A percentile compares a stretch with the other conserved stretches of the same genome.
Evolutionary conservation across 1,284 basidiomycete genomes (phyloP).

Genomic region (Tilletia indica): DNA sequence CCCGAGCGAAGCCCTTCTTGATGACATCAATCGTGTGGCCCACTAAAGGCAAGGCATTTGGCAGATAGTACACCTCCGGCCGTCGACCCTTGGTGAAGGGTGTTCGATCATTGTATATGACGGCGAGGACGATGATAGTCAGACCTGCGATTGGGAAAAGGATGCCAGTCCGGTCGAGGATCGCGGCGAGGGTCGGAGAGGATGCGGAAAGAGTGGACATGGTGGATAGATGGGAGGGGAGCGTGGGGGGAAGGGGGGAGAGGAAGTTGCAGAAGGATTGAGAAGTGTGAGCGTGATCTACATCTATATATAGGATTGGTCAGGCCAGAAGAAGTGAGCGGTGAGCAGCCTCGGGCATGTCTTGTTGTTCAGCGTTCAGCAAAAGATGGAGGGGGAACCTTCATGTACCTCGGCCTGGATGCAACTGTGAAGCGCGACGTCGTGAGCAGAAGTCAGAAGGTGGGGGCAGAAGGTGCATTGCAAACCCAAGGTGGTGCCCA

Average conservation of each 20-base stretch:
- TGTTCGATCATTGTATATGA: conserved; percentile 19
- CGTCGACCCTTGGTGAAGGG: neutral
- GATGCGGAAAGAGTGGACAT: conserved; percentile 59
- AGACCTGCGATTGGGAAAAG: conserved; percentile 54
- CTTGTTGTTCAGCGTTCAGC: too few species aligned
- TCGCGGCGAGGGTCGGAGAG: conserved; percentile 54
- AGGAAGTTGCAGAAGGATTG: too few species aligned
- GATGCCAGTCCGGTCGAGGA: conserved; percentile 55
- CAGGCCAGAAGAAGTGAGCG: too few species aligned
- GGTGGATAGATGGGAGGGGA: conserved; percentile 56
- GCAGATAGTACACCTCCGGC: conserved; percentile 10
- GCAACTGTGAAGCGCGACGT: too few species aligned
- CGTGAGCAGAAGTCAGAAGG: too few species aligned
- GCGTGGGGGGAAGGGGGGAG: conserved; percentile 11
- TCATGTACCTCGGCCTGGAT: too few species aligned
- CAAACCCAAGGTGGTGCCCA: too few species aligned
- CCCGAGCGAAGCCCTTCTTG: conserved; percentile 17
- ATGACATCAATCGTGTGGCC: conserved; percentile 14
- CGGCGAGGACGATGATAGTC: conserved; percentile 49
- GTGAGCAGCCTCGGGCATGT: too few species aligned
- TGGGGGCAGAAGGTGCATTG: too few species aligned
- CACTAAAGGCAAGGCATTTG: neutral
- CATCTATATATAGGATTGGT: too few species aligned
- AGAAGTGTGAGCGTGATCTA: too few species aligned
- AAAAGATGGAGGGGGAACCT: too few species aligned